A percentile compares a stretch with the other conserved stretches of the same genome.
Evolutionary conservation across 352 stramenopile genomes (phyloP).

Genomic region (Phytophthora pinifolia): DNA sequence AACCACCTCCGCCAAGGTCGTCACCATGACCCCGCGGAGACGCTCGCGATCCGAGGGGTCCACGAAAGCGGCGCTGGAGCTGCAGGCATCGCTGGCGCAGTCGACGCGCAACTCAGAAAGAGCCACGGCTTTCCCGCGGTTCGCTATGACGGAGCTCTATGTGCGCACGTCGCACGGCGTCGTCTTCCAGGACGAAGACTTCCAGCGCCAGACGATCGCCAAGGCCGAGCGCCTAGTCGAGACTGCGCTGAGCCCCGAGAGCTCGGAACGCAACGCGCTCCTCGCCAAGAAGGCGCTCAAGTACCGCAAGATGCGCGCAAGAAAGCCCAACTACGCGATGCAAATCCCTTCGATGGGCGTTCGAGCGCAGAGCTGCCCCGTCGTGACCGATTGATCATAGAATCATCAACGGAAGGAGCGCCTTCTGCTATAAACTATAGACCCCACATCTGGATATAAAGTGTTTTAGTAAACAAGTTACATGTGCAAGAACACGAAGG

Average conservation of each 20-base stretch:
- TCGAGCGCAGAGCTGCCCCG: constrained; percentile 26
- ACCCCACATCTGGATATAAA: too few species aligned
- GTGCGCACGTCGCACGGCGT: constrained; percentile 29
- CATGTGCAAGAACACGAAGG: too few species aligned
- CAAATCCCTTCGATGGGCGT: not conserved
- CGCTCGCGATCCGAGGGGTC: constrained; percentile 28
- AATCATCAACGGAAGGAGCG: too few species aligned
- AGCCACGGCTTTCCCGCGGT: not conserved
- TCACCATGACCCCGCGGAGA: constrained; percentile 8
- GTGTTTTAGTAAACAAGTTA: too few species aligned
- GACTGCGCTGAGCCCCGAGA: constrained; percentile 27
- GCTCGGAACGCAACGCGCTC: constrained; percentile 32
- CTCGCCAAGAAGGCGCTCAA: constrained; percentile 37
- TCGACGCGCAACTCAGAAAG: not conserved
- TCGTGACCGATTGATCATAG: not conserved
- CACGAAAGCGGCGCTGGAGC: constrained; percentile 10
- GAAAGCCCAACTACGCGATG: constrained; percentile 12
- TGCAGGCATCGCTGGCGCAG: constrained; percentile 8
- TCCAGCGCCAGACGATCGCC: constrained; percentile 29
- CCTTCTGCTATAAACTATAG: too few species aligned
- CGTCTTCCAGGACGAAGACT: constrained; percentile 32
- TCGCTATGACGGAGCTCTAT: constrained; percentile 25
- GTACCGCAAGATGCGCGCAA: constrained; percentile 31
- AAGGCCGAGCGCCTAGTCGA: constrained; percentile 31
- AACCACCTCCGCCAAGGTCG: not conserved